Evolutionary conservation across 495 filamentous ascomycete species (phyloP).

Genomic region (Neurospora sp.): DNA sequence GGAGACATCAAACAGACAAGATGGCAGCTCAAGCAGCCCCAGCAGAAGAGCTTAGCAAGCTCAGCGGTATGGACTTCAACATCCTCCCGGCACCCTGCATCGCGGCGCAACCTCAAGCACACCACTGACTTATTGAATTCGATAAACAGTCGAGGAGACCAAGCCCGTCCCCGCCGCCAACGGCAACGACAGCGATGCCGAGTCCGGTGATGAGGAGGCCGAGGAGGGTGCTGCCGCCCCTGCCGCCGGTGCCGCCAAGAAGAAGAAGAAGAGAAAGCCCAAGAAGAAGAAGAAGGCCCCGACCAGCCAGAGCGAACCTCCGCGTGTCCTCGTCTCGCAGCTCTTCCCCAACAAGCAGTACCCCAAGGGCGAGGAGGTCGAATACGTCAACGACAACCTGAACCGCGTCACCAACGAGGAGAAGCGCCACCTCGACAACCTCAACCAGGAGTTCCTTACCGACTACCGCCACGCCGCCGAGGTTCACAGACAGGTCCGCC

Average conservation of each 20-base stretch:
- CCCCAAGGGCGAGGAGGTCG: slow-evolving; percentile 72
- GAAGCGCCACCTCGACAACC: slow-evolving; percentile 72
- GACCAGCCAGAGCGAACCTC: slow-evolving; percentile 66
- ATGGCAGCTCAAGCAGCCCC: slow-evolving; percentile 36
- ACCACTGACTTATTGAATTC: background rate
- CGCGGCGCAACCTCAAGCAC: background rate
- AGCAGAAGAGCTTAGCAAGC: slow-evolving; percentile 32
- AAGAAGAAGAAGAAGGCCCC: slow-evolving; percentile 69
- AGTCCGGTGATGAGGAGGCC: slow-evolving; percentile 51
- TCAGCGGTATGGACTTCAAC: slow-evolving; percentile 24
- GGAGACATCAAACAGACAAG: background rate
- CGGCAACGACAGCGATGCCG: slow-evolving; percentile 47
- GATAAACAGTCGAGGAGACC: slow-evolving; percentile 23
- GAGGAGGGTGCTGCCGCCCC: slow-evolving; percentile 29
- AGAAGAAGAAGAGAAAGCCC: slow-evolving; percentile 78
- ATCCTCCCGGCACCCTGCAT: background rate
- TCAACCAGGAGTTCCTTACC: slow-evolving; percentile 71
- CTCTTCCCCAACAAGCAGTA: slow-evolving; percentile 68
- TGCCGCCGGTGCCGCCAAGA: slow-evolving; percentile 36
- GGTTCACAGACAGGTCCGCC: slow-evolving; percentile 77
- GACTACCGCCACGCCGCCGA: slow-evolving; percentile 86
- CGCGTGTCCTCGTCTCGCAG: slow-evolving; percentile 61
- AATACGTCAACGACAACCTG: slow-evolving; percentile 64
- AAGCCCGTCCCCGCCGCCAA: slow-evolving; percentile 40
- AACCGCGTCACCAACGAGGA: slow-evolving; percentile 81